Evolutionary conservation across 352 stramenopile species (phyloP).

Genomic region (Pythium coloratum): DNA sequence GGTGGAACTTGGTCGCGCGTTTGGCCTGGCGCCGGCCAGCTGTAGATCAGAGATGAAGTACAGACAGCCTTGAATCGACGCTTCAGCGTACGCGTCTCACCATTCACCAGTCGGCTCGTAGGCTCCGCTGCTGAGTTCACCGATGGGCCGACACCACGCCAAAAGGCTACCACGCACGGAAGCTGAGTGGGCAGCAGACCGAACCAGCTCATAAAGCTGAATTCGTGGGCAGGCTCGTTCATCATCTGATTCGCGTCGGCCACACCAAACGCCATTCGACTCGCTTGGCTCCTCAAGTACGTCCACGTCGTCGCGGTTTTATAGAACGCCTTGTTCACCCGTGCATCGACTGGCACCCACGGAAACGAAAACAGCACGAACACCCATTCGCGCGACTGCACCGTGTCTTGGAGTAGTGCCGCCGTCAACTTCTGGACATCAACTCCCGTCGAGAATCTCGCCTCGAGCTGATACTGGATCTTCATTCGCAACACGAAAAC

Average conservation of each 20-base stretch:
- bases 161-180: slow-evolving; percentile 43
- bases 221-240: neutral
- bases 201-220: slow-evolving; percentile 41
- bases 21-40: neutral
- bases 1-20: neutral
- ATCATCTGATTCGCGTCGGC: slow-evolving; percentile 29
- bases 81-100: slow-evolving; percentile 12
- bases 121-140: neutral
- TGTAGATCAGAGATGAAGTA: slow-evolving; percentile 8
- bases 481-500: slow-evolving; percentile 39
- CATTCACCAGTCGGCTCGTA: slow-evolving; percentile 5
- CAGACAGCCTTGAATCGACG: slow-evolving; percentile 24
- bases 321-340: slow-evolving; percentile 21
- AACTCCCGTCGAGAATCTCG: slow-evolving; percentile 13
- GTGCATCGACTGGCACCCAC: slow-evolving; percentile 26
- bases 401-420: slow-evolving; percentile 15
- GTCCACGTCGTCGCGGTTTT: slow-evolving; percentile 40
- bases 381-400: slow-evolving; percentile 31
- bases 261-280: slow-evolving; percentile 30
- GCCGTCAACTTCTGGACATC: slow-evolving; percentile 25
- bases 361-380: slow-evolving; percentile 40
- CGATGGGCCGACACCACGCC: slow-evolving; percentile 30
- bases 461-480: slow-evolving; percentile 37
- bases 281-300: slow-evolving; percentile 27
- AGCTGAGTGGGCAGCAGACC: slow-evolving; percentile 20